Conservation (phyloP, 192 early-diverging fungal genomes). For the Spizellomyces punctatus region DNA sequence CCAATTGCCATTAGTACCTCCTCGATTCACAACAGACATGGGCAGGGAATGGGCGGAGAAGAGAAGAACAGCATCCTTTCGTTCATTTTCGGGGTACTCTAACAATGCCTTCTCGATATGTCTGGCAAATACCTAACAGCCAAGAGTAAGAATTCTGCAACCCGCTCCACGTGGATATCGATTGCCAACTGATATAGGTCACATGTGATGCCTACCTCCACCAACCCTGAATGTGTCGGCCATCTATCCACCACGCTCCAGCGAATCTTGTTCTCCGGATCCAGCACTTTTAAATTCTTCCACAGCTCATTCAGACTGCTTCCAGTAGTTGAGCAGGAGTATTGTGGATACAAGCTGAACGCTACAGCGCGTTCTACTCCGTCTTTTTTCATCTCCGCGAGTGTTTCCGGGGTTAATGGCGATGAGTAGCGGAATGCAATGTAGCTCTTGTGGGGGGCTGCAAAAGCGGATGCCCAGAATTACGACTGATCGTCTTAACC, state of each 20-base stretch:
- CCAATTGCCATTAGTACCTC: constrained; percentile 37
- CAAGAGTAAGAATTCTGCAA: neutral
- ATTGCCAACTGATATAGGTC: too few relatives aligned
- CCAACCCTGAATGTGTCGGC: constrained; percentile 83
- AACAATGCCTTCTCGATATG: constrained; percentile 72
- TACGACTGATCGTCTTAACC: too few relatives aligned
- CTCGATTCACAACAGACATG: constrained; percentile 88
- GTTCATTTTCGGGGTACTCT: constrained; percentile 65
- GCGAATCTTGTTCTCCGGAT: constrained; percentile 67
- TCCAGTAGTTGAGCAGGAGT: constrained; percentile 94
- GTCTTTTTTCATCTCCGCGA: constrained; percentile 80
- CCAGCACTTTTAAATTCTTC: constrained; percentile 58
- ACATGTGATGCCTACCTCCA: constrained; percentile 51
- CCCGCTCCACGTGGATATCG: too few relatives aligned
- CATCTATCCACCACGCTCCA: constrained; percentile 98
- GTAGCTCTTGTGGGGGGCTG: constrained; percentile 85
- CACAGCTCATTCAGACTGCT: constrained; percentile 89
- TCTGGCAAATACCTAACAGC: constrained; percentile 67
- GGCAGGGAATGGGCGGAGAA: constrained; percentile 98
- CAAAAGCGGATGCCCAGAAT: too few relatives aligned
- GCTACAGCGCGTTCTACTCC: constrained; percentile 84
- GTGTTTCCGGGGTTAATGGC: constrained; percentile 74
- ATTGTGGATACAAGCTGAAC: constrained; percentile 95
- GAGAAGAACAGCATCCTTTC: constrained; percentile 76
- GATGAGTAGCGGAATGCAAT: constrained; percentile 91